Evolutionary conservation across 2,329 filamentous ascomycete genomes (phyloP), one percentile per base, ranked within the genome.

Genomic region (Diatrype stigma): DNA sequence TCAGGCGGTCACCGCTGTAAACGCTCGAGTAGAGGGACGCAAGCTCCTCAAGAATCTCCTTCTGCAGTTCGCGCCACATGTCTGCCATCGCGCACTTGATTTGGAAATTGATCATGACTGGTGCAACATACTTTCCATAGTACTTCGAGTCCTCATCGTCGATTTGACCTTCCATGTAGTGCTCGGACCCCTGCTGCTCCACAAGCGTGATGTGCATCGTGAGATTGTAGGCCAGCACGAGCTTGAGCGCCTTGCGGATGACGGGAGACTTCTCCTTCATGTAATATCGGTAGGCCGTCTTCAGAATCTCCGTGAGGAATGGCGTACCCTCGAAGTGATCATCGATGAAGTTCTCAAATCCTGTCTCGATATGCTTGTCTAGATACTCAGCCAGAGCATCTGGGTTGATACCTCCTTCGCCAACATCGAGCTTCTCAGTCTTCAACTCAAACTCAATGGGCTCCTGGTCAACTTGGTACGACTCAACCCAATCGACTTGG

Each of bases 31-130:
- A 97, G 14, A 97, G 80, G 6, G 84, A 76, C 1, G 93, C 96
- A 1, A 97, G 81, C 75, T 97, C 93, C 74, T 96, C 92, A 2
- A 97, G 80, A 35, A 96, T 91, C 62, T 96, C 93, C 76, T 95
- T 96, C 70, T 96, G 92, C 51, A 97, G 79, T 71, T 96, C 92
- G 58, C 93, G 91, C 93, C 93, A 97, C 90, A 96, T 95, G 65
- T 95, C 91, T 59, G 92, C 93, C 74, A 97, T 86, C 49, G 92
- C 92, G 64, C 89, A 94, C 81, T 97, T 97, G 78, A 97, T 91
- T 76, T 96, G 90, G 82, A 96, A 96, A 78, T 96, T 97, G 82
- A 97, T 95, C 92, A 97, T 96, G 67, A 96, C 92, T 12, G 93
- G 93, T 16, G 93, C 93, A 56, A 96, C 85, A 34, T 87, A 92